Evolutionary conservation across 164 flowering plant genomes (phyloP).

Genomic region (Stephania yunnanensis): DNA sequence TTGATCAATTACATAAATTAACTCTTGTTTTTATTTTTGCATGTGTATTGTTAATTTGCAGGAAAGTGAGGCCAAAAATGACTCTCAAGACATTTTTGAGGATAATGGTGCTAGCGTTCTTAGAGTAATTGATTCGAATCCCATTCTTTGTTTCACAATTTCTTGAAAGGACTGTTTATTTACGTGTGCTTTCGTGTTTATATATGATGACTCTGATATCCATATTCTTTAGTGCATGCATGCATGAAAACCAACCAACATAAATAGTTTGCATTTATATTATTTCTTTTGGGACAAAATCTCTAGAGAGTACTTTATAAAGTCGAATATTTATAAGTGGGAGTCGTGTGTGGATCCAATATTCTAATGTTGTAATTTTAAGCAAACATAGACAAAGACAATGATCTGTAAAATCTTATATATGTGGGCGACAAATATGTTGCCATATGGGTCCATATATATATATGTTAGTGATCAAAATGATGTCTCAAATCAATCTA

Average conservation of each 20-base stretch:
- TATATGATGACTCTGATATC: not conserved
- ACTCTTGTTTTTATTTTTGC: not conserved
- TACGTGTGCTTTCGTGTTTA: not conserved
- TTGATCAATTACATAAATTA: not conserved
- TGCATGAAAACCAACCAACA: not conserved
- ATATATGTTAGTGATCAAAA: not conserved
- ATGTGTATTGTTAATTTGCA: not conserved
- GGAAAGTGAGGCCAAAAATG: conserved; percentile 58
- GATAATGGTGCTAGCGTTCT: conserved; percentile 58
- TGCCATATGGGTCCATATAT: not conserved
- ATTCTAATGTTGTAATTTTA: not conserved
- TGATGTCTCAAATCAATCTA: not conserved
- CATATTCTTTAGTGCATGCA: not conserved
- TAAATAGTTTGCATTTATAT: not conserved
- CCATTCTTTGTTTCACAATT: not conserved
- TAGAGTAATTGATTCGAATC: conserved; percentile 54
- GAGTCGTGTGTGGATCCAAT: not conserved
- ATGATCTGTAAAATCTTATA: not conserved
- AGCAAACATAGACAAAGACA: not conserved
- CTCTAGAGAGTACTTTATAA: not conserved
- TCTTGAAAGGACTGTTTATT: not conserved
- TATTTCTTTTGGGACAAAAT: not conserved
- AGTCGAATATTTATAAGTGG: not conserved
- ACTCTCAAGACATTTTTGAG: conserved; percentile 54
- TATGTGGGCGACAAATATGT: not conserved